Evolutionary conservation across 129 eudicot genomes (phyloP).

Genomic region (Gnaphalium uliginosum): DNA sequence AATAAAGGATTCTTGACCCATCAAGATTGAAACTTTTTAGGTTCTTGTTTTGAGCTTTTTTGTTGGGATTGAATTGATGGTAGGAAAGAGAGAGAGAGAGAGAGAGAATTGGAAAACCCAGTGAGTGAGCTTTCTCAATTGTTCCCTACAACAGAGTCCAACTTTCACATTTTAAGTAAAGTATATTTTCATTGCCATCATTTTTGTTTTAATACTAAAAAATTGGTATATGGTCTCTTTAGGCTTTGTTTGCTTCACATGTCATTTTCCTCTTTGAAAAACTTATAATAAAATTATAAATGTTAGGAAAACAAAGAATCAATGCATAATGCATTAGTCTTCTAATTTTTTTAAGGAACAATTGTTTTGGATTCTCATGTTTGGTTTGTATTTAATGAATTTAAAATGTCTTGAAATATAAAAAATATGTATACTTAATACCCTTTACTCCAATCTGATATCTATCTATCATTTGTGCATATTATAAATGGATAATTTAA

Average conservation of each 20-base stretch:
- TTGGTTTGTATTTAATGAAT: neutral
- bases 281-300: too few relatives aligned
- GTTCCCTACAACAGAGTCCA: conserved; percentile 28
- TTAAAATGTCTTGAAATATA: neutral
- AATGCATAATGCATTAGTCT: neutral
- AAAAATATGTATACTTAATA: too few relatives aligned
- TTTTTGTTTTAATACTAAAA: conserved; percentile 14
- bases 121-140: conserved; percentile 16
- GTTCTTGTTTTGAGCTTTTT: neutral
- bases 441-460: too few relatives aligned
- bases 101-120: conserved; percentile 27
- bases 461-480: too few relatives aligned
- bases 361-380: neutral
- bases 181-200: conserved; percentile 25
- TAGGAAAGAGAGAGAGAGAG: conserved; percentile 17
- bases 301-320: neutral
- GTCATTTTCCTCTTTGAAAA: conserved; percentile 17
- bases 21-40: conserved; percentile 21
- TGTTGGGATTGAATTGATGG: conserved; percentile 6
- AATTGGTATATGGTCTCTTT: conserved; percentile 15
- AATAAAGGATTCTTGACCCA: conserved; percentile 87
- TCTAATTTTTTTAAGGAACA: neutral
- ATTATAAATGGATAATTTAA: too few relatives aligned
- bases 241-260: conserved; percentile 19
- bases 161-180: conserved; percentile 39